Conservation (phyloP, 352 stramenopile genomes). For the Blastocystis sp. region DNA sequence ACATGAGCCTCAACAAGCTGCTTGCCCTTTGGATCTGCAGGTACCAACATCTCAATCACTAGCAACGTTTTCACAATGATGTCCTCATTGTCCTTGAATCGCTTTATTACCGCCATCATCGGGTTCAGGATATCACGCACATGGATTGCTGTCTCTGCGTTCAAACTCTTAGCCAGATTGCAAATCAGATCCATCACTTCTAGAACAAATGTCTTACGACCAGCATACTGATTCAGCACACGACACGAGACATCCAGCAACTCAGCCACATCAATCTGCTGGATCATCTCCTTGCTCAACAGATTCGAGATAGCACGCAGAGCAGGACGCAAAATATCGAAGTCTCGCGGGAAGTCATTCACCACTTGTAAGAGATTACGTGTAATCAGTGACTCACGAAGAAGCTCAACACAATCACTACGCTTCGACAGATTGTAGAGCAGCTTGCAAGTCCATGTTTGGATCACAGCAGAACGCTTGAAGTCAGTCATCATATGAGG, state of each 20-base stretch:
- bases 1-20: conserved; percentile 26
- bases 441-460: conserved; percentile 52
- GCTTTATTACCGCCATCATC: conserved; percentile 35
- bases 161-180: conserved; percentile 64
- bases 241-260: conserved; percentile 42
- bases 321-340: conserved; percentile 50
- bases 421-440: conserved; percentile 56
- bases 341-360: conserved; percentile 48
- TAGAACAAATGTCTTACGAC: conserved; percentile 55
- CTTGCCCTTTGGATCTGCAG: conserved; percentile 30
- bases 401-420: conserved; percentile 4
- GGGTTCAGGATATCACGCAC: conserved; percentile 53
- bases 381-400: conserved; percentile 21
- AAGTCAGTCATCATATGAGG: conserved; percentile 41
- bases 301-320: conserved; percentile 58
- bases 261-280: conserved; percentile 23
- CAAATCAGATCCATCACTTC: conserved; percentile 56
- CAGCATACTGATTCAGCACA: conserved; percentile 51
- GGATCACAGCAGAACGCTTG: conserved; percentile 28
- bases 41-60: conserved; percentile 64
- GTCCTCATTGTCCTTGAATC: conserved; percentile 44
- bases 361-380: conserved; percentile 50
- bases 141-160: conserved; percentile 11
- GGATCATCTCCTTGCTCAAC: conserved; percentile 60
- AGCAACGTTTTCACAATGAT: conserved; percentile 37